phyloP scores from a whole-genome alignment of 441 rosid genomes.

The Hura crepitans region DNA sequence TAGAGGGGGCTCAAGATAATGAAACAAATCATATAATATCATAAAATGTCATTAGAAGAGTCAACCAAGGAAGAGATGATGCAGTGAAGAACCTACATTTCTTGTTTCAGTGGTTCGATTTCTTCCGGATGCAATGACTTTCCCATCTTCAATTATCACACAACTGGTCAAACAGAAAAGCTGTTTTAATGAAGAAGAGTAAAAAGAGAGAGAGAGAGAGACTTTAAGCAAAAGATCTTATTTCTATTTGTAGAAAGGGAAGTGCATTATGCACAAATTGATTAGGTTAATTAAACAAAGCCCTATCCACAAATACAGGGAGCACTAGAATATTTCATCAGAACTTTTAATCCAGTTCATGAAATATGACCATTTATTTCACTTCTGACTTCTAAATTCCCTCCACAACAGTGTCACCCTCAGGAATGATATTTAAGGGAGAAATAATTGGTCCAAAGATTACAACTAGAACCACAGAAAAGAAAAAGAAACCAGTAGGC shows the following conservation, averaged over 20 bases:
- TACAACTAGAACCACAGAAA: too few relatives aligned
- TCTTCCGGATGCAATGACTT: conserved; percentile 69
- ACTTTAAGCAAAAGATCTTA: not conserved
- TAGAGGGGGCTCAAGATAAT: not conserved
- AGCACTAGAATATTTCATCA: not conserved
- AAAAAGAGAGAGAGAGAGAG: not conserved
- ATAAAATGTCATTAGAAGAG: not conserved
- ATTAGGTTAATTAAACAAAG: not conserved
- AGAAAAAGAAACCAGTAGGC: too few relatives aligned
- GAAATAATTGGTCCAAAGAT: too few relatives aligned
- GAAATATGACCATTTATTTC: not conserved
- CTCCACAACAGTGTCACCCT: not conserved
- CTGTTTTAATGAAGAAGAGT: conserved; percentile 12
- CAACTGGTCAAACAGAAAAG: conserved; percentile 45
- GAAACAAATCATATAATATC: not conserved
- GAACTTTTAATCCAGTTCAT: not conserved
- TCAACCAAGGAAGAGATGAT: not conserved
- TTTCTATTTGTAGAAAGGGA: not conserved
- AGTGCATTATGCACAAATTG: not conserved
- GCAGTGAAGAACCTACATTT: conserved; percentile 43
- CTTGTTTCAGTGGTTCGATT: conserved; percentile 77
- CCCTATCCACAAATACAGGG: not conserved
- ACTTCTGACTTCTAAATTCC: not conserved
- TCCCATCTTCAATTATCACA: conserved; percentile 62
- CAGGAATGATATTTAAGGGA: not conserved